These are phyloP conservation scores for Kazachstania bromeliacearum DNA, from an alignment of 805 yeast genomes.

Conservation along the genomic window DNA sequence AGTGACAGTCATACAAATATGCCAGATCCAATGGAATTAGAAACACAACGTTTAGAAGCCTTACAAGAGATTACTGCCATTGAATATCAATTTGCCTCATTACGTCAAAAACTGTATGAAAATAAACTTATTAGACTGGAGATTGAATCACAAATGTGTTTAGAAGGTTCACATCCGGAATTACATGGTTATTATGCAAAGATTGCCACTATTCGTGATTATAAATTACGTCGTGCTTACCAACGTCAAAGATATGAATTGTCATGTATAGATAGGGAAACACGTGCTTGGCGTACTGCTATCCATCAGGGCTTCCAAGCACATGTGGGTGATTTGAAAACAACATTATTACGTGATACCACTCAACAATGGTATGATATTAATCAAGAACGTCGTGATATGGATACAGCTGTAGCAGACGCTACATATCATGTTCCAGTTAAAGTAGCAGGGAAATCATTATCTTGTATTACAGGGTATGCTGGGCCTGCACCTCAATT, in stretches of 20 bases:
- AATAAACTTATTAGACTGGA: constrained; percentile 71
- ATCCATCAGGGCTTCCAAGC: constrained; percentile 78
- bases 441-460: constrained; percentile 25
- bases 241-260: constrained; percentile 54
- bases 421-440: constrained; percentile 40
- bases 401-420: constrained; percentile 47
- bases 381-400: constrained; percentile 74
- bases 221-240: constrained; percentile 46
- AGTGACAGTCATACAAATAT: constrained; percentile 13
- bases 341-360: constrained; percentile 55
- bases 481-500: constrained; percentile 29
- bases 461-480: constrained; percentile 31
- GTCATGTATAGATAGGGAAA: constrained; percentile 69
- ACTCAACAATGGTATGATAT: constrained; percentile 88
- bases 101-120: constrained; percentile 76
- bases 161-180: constrained; percentile 88
- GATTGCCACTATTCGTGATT: constrained; percentile 66
- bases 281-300: constrained; percentile 66
- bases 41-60: constrained; percentile 21
- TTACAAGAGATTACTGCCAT: constrained; percentile 64
- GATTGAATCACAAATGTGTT: constrained; percentile 77
- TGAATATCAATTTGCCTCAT: constrained; percentile 76
- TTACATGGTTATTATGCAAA: constrained; percentile 59
- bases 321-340: constrained; percentile 55
- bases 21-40: constrained; percentile 18